Evolutionary conservation across 140 eudicot species (phyloP).

Genomic region (Cichorium intybus): DNA sequence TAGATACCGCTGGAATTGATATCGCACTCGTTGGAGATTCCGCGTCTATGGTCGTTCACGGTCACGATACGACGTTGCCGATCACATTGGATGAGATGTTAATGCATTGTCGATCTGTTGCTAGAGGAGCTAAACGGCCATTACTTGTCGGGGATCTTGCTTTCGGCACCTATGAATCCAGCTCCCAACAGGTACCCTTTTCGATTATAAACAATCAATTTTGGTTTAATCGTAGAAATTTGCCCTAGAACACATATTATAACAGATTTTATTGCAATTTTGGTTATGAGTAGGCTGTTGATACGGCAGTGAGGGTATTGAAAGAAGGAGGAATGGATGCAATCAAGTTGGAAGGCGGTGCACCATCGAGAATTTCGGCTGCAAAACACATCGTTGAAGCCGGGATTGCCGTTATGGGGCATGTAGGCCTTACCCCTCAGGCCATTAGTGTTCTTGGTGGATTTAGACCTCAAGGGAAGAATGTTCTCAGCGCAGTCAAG

Average conservation of each 20-base stretch:
- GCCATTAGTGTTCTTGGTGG: slow-evolving; percentile 99
- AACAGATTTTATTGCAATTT: slow-evolving; percentile 47
- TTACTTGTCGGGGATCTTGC: slow-evolving; percentile 93
- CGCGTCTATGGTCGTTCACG: slow-evolving; percentile 96
- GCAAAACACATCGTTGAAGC: slow-evolving; percentile 94
- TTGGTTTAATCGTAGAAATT: background rate
- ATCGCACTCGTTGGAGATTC: slow-evolving; percentile 91
- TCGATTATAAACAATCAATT: background rate
- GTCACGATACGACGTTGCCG: slow-evolving; percentile 93
- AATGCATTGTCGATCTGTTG: slow-evolving; percentile 84
- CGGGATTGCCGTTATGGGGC: slow-evolving; percentile 97
- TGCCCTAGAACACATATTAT: slow-evolving; percentile 8
- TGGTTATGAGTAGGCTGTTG: slow-evolving; percentile 80
- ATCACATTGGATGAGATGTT: slow-evolving; percentile 85
- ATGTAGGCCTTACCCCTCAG: slow-evolving; percentile 95
- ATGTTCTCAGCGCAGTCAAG: slow-evolving; percentile 74
- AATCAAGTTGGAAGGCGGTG: slow-evolving; percentile 89
- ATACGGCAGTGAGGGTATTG: slow-evolving; percentile 78
- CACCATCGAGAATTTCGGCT: slow-evolving; percentile 90
- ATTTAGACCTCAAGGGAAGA: slow-evolving; percentile 95
- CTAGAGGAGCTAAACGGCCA: slow-evolving; percentile 84
- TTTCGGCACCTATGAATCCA: slow-evolving; percentile 87
- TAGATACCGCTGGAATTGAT: slow-evolving; percentile 86
- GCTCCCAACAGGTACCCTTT: slow-evolving; percentile 59
- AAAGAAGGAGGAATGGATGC: slow-evolving; percentile 99